Evolutionary conservation across 1,139 yeast genomes (phyloP), one percentile per base, ranked within the genome.

Genomic region (Ogataea hybrid): DNA sequence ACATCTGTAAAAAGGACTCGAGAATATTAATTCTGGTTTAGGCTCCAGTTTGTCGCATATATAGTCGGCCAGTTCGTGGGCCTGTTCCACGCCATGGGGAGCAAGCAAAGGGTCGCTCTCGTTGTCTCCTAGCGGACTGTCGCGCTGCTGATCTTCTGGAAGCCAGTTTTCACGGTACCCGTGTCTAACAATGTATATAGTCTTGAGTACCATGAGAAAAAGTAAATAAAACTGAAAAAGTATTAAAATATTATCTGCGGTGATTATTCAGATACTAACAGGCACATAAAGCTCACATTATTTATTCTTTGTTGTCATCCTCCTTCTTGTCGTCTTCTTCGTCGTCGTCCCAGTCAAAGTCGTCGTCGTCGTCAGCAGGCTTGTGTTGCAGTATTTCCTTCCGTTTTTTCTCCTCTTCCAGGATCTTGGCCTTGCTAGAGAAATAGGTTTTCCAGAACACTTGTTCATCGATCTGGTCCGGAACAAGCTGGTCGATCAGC

Each of bases 381-480:
- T 67, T 65, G 46, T 65, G 69, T 21, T 67, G 65, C 39, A 86
- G 67, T 36, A 88, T 66, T 44, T 73, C 73, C 61, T 79, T 82
- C 52, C 96, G 75, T 57, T 78, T 76, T 50, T 71, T 69, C 52
- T 88, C 96, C 51, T 78, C 81, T 22, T 73, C 73, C 34, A 77
- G 69, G 35, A 88, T 76, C 49, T 72, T 71, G 14, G 66, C 63
- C 43, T 77, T 77, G 59, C 76, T 71, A 46, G 66, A 69, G 61
- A 79, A 85, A 64, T 87, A 90, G 35, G 82, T 72, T 35, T 69
- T 67, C 97, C 97, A 90, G 61, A 90, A 90, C 34, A 69, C 68
- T 22, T 72, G 68, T 52, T 80, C 84, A 1, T 79, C 56, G 12
- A 87, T 66, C 49, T 73, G 62, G 2, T 71, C 76, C 0, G 95